These are phyloP conservation scores for Didymellaceae sp. DNA, from an alignment of 2,329 filamentous ascomycete species.

Conservation along the genomic window DNA sequence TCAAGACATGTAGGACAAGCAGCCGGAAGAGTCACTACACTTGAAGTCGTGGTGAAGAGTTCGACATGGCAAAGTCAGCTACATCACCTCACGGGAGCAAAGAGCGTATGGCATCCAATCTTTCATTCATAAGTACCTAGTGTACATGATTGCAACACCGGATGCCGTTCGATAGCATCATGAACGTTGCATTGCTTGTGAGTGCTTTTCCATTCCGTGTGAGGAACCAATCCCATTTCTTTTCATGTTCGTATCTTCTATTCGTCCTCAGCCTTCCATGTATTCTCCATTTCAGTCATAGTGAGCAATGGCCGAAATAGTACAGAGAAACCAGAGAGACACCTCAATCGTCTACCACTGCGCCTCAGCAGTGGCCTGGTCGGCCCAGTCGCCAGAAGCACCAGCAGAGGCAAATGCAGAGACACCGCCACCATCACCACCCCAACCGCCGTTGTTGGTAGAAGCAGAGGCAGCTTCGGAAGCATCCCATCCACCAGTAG, in stretches of 20 bases:
- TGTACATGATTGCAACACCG: constrained; percentile 5
- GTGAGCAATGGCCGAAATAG: too few relatives aligned
- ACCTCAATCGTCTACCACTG: constrained; percentile 14
- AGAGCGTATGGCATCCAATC: constrained; percentile 1
- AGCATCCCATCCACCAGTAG: constrained; percentile 30
- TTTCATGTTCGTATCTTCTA: neutral
- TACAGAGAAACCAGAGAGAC: neutral
- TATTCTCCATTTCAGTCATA: neutral
- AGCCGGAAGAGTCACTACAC: too few relatives aligned
- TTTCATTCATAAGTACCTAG: neutral
- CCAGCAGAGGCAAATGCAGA: too few relatives aligned
- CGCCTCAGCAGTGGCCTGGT: constrained; percentile 3
- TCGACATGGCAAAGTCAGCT: too few relatives aligned
- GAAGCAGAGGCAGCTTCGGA: constrained; percentile 19
- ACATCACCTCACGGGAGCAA: neutral
- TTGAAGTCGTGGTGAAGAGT: too few relatives aligned
- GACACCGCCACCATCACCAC: constrained; percentile 18
- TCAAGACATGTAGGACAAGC: too few relatives aligned
- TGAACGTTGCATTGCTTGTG: neutral
- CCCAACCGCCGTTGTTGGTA: constrained; percentile 28
- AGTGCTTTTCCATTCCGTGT: neutral
- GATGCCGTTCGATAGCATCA: neutral
- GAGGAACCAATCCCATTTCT: neutral
- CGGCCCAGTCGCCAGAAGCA: constrained; percentile 17
- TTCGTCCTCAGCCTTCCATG: constrained; percentile 3